These are phyloP conservation scores for Mycosphaerella arachidis DNA, from an alignment of 2,329 filamentous ascomycete genomes.

Conservation along the genomic window DNA sequence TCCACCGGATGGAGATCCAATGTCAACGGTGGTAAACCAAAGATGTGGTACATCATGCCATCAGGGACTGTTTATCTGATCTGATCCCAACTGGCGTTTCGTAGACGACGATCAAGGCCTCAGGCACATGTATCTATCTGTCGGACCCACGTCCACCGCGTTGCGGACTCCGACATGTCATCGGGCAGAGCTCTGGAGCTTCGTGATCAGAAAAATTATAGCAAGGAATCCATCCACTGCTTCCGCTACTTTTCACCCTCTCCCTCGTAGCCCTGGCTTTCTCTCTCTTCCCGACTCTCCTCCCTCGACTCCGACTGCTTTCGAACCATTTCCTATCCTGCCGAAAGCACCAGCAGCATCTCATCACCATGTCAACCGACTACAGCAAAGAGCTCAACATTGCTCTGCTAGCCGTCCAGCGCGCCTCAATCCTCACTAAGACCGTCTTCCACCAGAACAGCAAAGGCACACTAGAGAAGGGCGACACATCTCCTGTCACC, in stretches of 20 bases:
- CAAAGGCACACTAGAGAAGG: slow-evolving; percentile 91
- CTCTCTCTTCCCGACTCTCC: slow-evolving; percentile 38
- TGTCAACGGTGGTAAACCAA: no score
- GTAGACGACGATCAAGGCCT: background rate
- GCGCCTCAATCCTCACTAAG: slow-evolving; percentile 71
- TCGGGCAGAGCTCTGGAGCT: background rate
- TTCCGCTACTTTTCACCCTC: slow-evolving; percentile 5
- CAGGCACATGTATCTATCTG: no score
- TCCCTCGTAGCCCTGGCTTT: slow-evolving; percentile 40
- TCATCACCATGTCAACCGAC: slow-evolving; percentile 40
- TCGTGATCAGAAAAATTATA: background rate
- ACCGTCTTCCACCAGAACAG: slow-evolving; percentile 80
- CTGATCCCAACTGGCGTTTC: background rate
- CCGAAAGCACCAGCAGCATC: slow-evolving; percentile 14
- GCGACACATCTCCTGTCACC: slow-evolving; percentile 93
- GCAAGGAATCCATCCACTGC: background rate
- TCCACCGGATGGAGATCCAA: no score
- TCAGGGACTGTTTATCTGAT: no score
- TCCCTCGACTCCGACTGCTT: slow-evolving; percentile 40
- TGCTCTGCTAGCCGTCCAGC: slow-evolving; percentile 83
- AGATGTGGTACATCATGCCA: no score
- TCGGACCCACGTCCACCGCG: background rate
- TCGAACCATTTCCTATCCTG: slow-evolving; percentile 29
- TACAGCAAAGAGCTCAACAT: slow-evolving; percentile 77
- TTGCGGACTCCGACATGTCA: background rate